A percentile compares a stretch with the other conserved stretches of the same genome.
These are phyloP conservation scores for Quaeritorhiza haematococci DNA, from an alignment of 371 early-diverging fungal genomes.

Conservation along the genomic window DNA sequence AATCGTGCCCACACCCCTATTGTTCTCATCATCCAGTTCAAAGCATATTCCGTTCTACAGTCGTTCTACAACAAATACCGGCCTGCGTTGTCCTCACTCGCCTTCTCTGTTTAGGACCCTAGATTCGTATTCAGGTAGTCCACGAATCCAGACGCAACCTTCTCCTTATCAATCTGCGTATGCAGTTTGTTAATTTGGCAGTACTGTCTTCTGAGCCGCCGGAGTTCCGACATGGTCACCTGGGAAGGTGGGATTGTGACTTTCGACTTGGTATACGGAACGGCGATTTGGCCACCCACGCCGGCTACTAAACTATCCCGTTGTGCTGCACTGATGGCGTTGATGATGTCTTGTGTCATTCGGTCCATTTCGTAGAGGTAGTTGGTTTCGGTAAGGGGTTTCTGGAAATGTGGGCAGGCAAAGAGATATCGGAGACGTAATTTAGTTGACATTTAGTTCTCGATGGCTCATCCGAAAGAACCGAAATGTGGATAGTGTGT, in stretches of 20 bases:
- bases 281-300: constrained; percentile 43
- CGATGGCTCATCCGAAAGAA: no score
- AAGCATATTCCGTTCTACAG: no score
- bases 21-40: no score
- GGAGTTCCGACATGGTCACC: constrained; percentile 75
- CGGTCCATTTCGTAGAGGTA: constrained; percentile 86
- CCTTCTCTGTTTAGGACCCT: no score
- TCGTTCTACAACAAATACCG: no score
- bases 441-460: no score
- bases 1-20: no score
- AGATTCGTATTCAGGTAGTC: constrained; percentile 69
- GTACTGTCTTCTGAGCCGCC: constrained; percentile 78
- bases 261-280: constrained; percentile 50
- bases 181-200: constrained; percentile 76
- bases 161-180: constrained; percentile 57
- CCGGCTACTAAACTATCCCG: constrained; percentile 62
- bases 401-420: constrained; percentile 33
- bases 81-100: no score
- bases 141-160: constrained; percentile 79
- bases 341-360: constrained; percentile 73
- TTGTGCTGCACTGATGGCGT: constrained; percentile 71
- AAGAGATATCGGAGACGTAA: background rate
- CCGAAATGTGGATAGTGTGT: background rate
- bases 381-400: constrained; percentile 84
- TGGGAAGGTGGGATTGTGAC: constrained; percentile 66